Conservation (phyloP, 371 early-diverging fungal genomes). For the Rhizopus stolonifer region DNA sequence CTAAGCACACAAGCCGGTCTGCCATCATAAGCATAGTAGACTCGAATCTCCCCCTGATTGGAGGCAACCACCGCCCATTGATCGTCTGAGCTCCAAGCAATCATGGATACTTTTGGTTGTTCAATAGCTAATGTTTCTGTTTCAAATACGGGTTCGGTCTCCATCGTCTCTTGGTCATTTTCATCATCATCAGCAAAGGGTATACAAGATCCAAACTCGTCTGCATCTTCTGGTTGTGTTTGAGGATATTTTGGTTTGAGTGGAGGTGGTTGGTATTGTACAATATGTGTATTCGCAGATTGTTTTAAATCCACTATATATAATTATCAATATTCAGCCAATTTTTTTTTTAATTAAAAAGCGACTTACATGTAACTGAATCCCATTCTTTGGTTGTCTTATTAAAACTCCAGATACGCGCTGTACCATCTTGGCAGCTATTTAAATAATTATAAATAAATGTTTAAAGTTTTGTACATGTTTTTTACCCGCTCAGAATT, state of each 20-base stretch:
- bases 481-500: conserved; percentile 75
- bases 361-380: conserved; percentile 33
- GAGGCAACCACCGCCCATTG: conserved; percentile 60
- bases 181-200: conserved; percentile 10
- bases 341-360: not conserved
- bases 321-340: not conserved
- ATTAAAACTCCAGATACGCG: conserved; percentile 48
- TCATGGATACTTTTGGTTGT: conserved; percentile 48
- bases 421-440: conserved; percentile 54
- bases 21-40: conserved; percentile 65
- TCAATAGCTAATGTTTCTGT: conserved; percentile 3
- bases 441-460: not conserved
- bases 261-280: conserved; percentile 12
- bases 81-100: conserved; percentile 68
- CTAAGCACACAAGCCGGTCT: conserved; percentile 49
- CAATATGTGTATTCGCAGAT: conserved; percentile 15
- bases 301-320: conserved; percentile 30
- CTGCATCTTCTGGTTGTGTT: not conserved
- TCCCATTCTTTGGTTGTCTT: conserved; percentile 31
- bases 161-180: not conserved
- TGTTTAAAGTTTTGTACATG: too few species aligned
- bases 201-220: conserved; percentile 20
- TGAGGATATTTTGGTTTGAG: not conserved
- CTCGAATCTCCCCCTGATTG: conserved; percentile 57
- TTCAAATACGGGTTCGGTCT: not conserved